These are phyloP conservation scores for Ogataea wickerhamii DNA, from an alignment of 805 yeast genomes.

Conservation along the genomic window DNA sequence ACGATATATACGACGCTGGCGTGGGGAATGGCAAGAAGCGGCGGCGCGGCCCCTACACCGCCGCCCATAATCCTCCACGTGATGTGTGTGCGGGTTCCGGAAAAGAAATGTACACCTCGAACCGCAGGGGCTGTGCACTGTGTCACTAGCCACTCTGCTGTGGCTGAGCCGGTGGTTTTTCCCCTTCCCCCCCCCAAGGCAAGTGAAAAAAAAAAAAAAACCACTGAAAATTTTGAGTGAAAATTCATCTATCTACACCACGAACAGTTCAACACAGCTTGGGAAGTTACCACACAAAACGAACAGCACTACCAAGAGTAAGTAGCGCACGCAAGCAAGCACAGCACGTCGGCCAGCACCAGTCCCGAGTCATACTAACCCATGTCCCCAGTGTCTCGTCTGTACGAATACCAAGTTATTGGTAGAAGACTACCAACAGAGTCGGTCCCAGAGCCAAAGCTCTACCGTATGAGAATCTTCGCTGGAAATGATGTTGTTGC, in stretches of 20 bases:
- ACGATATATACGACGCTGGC: slow-evolving; percentile 1
- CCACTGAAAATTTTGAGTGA: not conserved
- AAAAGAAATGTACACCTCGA: not conserved
- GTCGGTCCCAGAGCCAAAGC: slow-evolving; percentile 98
- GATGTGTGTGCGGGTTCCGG: no score
- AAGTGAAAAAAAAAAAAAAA: not conserved
- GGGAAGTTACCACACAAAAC: not conserved
- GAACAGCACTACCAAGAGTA: not conserved
- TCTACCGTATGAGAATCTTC: slow-evolving; percentile 99
- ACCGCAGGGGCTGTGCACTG: not conserved
- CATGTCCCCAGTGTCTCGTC: slow-evolving; percentile 74
- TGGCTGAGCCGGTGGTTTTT: not conserved
- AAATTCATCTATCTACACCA: no score
- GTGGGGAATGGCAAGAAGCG: no score
- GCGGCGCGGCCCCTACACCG: no score
- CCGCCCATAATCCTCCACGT: no score
- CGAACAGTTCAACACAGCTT: no score
- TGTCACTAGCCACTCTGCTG: not conserved
- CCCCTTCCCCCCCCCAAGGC: no score
- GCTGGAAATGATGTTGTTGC: slow-evolving; percentile 99
- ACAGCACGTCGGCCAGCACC: no score
- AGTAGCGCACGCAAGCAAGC: no score
- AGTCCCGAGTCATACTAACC: not conserved
- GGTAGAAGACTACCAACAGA: slow-evolving; percentile 99
- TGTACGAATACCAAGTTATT: slow-evolving; percentile 98